A percentile compares a stretch with the other conserved stretches of the same genome.
Evolutionary conservation across 202 grass and related monocot species (phyloP).

Genomic region (Zizania palustris): DNA sequence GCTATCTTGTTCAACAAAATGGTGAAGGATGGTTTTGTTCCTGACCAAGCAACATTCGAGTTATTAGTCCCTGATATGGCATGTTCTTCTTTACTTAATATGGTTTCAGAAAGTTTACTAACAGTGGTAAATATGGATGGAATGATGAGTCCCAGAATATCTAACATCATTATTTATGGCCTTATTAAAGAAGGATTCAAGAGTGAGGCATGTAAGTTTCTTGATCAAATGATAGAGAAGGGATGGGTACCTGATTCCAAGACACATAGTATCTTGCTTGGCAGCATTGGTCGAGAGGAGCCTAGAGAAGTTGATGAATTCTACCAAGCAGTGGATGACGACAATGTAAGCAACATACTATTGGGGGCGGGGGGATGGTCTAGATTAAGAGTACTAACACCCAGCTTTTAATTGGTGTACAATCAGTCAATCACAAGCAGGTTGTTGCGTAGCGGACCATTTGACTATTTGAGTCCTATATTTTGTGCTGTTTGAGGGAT

Average conservation of each 20-base stretch:
- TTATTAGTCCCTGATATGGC: conserved; percentile 49
- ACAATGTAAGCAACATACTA: conserved; percentile 63
- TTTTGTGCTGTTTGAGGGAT: neutral
- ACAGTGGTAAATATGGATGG: conserved; percentile 45
- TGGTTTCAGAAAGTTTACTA: conserved; percentile 53
- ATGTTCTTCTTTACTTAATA: conserved; percentile 50
- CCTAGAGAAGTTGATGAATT: conserved; percentile 24
- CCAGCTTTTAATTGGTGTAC: conserved; percentile 1
- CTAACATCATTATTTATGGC: conserved; percentile 58
- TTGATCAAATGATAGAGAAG: conserved; percentile 68
- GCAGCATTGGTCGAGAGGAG: conserved; percentile 29
- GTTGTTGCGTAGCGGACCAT: neutral
- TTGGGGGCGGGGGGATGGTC: conserved; percentile 54
- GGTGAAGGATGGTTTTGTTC: conserved; percentile 52
- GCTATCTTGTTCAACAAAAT: conserved; percentile 65
- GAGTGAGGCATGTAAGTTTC: conserved; percentile 57
- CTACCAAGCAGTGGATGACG: conserved; percentile 30
- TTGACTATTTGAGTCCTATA: conserved; percentile 21
- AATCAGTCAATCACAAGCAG: neutral
- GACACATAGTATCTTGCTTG: conserved; percentile 56
- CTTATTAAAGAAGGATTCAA: conserved; percentile 69
- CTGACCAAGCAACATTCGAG: conserved; percentile 59
- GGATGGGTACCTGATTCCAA: conserved; percentile 66
- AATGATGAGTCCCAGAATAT: conserved; percentile 49
- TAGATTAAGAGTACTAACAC: conserved; percentile 41